A percentile compares a stretch with the other conserved stretches of the same genome.
phyloP scores from a whole-genome alignment of 2,329 filamentous ascomycete genomes.

The Camillea tinctor region DNA sequence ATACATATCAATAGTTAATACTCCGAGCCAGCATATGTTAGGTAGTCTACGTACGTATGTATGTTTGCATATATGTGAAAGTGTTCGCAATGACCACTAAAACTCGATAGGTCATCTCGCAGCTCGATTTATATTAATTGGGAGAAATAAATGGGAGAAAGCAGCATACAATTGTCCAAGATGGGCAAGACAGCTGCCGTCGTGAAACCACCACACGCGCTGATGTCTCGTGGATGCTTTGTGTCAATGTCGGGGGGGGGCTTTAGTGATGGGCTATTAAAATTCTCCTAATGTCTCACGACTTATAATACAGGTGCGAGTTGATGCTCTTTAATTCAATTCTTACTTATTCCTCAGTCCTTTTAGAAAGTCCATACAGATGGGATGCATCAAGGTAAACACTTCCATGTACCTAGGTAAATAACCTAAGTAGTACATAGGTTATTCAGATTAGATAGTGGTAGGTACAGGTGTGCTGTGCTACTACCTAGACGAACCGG shows the following conservation, averaged over 20 bases:
- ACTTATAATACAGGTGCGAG: background rate
- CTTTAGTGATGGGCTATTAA: background rate
- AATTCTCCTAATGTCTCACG: background rate
- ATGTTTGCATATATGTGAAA: no score
- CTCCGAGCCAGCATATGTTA: no score
- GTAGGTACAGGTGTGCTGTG: background rate
- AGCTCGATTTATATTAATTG: background rate
- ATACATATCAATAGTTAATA: background rate
- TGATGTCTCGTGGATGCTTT: background rate
- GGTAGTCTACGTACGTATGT: no score
- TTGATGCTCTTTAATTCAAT: background rate
- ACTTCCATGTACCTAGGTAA: no score
- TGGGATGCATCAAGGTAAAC: no score
- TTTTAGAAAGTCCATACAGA: no score
- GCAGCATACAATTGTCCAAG: background rate
- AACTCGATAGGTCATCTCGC: background rate
- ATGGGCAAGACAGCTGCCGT: background rate
- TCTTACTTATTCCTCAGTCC: background rate
- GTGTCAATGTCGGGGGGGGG: background rate
- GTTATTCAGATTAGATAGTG: background rate
- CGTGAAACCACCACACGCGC: background rate
- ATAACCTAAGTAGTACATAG: no score
- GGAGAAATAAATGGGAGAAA: background rate
- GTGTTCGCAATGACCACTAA: background rate
- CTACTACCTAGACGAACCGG: background rate